phyloP scores from a whole-genome alignment of 106 monocot genomes.

The Dioscorea dumetorum region DNA sequence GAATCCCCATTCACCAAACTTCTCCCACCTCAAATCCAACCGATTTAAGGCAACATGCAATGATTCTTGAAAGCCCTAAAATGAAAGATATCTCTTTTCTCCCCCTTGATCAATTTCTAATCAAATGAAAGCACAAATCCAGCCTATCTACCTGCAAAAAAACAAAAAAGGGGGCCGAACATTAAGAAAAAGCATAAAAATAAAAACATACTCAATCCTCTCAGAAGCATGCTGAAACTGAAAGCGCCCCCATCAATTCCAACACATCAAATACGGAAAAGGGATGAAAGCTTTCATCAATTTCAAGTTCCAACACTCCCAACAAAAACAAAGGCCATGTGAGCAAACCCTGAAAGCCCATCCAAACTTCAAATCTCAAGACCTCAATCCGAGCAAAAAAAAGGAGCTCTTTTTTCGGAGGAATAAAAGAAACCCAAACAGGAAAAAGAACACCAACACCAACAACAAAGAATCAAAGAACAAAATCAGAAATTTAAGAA shows the following conservation, averaged over 20 bases:
- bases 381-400: background rate
- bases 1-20: conserved; percentile 36
- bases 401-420: no score
- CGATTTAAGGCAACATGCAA: background rate
- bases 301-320: conserved; percentile 1
- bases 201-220: no score
- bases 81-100: background rate
- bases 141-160: no score
- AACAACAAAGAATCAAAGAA: no score
- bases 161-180: no score
- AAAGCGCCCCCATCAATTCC: no score
- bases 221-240: no score
- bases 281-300: conserved; percentile 5
- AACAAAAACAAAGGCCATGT: background rate
- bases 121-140: no score
- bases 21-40: background rate
- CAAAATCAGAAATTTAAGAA: no score
- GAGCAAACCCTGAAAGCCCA: background rate
- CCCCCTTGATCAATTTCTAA: background rate
- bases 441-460: no score
- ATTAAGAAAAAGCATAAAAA: no score
- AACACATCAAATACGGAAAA: background rate
- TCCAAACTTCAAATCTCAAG: background rate
- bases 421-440: no score
- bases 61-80: background rate